phyloP scores from a whole-genome alignment of 257 asterid species.

The Solanum ossicruentum region DNA sequence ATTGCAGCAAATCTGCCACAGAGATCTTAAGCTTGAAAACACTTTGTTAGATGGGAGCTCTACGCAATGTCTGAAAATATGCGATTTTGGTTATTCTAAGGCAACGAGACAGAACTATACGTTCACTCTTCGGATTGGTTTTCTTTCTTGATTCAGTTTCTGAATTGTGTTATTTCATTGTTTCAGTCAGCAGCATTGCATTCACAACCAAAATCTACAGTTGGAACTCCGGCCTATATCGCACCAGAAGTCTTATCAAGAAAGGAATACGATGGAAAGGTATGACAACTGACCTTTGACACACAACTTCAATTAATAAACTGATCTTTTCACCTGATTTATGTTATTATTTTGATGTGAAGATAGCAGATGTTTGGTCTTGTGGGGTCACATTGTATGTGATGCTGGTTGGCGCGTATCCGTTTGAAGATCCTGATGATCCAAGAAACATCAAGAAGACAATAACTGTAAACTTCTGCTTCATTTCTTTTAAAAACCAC shows the following conservation, averaged over 20 bases:
- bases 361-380: conserved; percentile 3
- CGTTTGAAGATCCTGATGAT: conserved; percentile 1
- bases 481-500: neutral
- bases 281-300: neutral
- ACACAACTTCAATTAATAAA: neutral
- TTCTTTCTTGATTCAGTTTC: neutral
- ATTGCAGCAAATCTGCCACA: conserved; percentile 43
- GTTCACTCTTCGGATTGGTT: neutral
- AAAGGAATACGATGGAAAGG: conserved; percentile 1
- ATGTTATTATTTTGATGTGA: neutral
- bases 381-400: neutral
- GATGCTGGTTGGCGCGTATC: neutral
- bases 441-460: conserved; percentile 3
- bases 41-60: conserved; percentile 34
- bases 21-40: conserved; percentile 48
- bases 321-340: neutral
- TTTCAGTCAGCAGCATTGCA: neutral
- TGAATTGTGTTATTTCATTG: neutral
- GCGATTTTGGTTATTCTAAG: conserved; percentile 51
- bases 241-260: conserved; percentile 1
- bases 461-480: neutral
- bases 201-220: conserved; percentile 1
- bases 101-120: neutral
- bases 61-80: conserved; percentile 33
- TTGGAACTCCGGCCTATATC: neutral